phyloP scores from a whole-genome alignment of 257 asterid species.

The Primulina tabacum region DNA sequence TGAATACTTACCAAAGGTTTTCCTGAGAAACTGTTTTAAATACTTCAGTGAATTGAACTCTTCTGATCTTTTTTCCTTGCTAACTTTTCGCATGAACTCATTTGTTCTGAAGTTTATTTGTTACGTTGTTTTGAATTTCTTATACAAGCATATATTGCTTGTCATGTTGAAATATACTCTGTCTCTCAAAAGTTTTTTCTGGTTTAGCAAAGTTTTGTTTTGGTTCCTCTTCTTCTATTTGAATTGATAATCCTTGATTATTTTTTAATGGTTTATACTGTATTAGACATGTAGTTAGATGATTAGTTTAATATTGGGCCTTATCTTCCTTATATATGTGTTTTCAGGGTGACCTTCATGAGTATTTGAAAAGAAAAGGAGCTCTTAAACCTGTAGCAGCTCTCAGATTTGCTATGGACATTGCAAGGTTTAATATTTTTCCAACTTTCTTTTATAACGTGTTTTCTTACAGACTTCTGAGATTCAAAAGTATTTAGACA shows the following conservation, averaged over 20 bases:
- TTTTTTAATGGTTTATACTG: neutral
- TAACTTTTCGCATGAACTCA: neutral
- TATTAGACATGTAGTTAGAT: too few relatives aligned
- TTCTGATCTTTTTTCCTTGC: constrained; percentile 5
- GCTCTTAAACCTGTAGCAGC: constrained; percentile 83
- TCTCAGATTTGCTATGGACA: constrained; percentile 89
- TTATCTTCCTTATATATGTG: neutral
- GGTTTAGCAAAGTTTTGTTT: neutral
- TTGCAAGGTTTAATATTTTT: constrained; percentile 67
- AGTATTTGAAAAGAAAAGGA: constrained; percentile 60
- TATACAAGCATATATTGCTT: neutral
- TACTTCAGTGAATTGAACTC: neutral
- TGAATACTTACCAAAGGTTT: constrained; percentile 90
- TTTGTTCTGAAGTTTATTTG: neutral
- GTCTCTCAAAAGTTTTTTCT: constrained; percentile 6
- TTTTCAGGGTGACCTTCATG: constrained; percentile 78
- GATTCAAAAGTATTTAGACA: neutral
- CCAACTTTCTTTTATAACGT: neutral
- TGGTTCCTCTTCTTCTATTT: neutral
- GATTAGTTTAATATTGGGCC: neutral
- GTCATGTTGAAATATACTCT: neutral
- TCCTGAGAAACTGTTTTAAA: constrained; percentile 9
- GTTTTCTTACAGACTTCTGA: neutral
- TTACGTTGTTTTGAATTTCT: neutral
- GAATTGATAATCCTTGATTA: neutral